Conservation (phyloP, 73 alveolate genomes). For the Paramecium primaurelia region DNA sequence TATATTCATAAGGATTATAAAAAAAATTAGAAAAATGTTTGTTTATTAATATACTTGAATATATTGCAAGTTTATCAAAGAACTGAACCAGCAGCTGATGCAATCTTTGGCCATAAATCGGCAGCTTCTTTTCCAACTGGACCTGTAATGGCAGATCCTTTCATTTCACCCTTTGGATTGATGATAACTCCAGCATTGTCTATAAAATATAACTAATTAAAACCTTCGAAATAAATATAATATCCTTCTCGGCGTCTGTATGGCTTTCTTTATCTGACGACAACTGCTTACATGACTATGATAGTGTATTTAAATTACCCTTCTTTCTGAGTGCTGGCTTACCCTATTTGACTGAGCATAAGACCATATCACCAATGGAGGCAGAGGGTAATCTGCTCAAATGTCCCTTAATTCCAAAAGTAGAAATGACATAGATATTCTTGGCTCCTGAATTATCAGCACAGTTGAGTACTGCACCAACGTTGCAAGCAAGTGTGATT, state of each 20-base stretch:
- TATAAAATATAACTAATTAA: neutral
- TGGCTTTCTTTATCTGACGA: conserved; percentile 96
- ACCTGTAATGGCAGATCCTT: conserved; percentile 96
- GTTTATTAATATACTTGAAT: neutral
- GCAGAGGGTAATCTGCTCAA: conserved; percentile 79
- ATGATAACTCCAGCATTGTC: conserved; percentile 98
- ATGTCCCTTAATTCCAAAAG: conserved; percentile 74
- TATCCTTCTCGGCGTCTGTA: conserved; percentile 98
- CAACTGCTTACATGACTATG: conserved; percentile 87
- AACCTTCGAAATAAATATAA: conserved; percentile 94
- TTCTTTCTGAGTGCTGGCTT: conserved; percentile 98
- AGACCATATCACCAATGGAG: conserved; percentile 95
- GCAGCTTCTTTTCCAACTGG: conserved; percentile 94
- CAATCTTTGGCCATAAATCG: conserved; percentile 96
- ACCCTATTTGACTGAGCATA: conserved; percentile 96
- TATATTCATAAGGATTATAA: neutral
- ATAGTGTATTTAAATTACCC: conserved; percentile 62
- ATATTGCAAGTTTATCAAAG: conserved; percentile 68
- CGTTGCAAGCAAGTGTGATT: conserved; percentile 74
- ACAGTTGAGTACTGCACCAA: conserved; percentile 95
- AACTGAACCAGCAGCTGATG: conserved; percentile 95
- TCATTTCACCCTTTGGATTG: conserved; percentile 99
- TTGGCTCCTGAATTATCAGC: conserved; percentile 95
- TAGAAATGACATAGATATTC: conserved; percentile 91
- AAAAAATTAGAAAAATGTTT: neutral